Evolutionary conservation across 2,329 filamentous ascomycete species (phyloP), one percentile per base, ranked within the genome.

Genomic region (Diplodia sapinea): DNA sequence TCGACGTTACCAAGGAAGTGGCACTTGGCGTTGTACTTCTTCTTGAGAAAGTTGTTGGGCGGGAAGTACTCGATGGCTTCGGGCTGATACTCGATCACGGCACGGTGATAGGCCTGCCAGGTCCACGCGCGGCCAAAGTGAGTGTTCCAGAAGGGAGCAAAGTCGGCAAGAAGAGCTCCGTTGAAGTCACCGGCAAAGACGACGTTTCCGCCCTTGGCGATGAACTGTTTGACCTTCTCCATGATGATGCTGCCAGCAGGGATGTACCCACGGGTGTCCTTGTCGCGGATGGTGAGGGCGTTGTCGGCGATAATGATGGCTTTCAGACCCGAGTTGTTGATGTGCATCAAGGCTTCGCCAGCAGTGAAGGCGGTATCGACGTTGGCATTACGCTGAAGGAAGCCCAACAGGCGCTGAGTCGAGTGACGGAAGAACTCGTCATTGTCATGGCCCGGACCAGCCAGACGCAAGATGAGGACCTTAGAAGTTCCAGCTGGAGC

Each of bases 31-130:
- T 23, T 51, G 43, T 62, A 62, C 17, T 9, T n/a, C 43, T 20
- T 26, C 57, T 62, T 62, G 17, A 50, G 43, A 6, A 20, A 62
- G 57, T 62, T 62, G 57, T 50, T 51, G 40, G 26, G 29, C 17
- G 57, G 57, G n/a, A 62, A 62, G 43, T 62, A 8, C 29, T 50
- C 26, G 4, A 36, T 5, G 4, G 26, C 29, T 0, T 17, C n/a
- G 15, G 57, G 17, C 4, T 38, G 40, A 12, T 36, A 38, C 9
- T 50, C 20, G 29, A 62, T 15, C 15, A 50, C 26, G 29, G 9
- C 5, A 15, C 43, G 40, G 17, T 51, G 17, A 6, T 11, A 50
- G 43, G 43, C 43, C 9, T 13, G 31, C 29, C 17, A 51, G 17
- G 23, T 11, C 43, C 57, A 62, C 2, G 29, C 4, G 7, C 26